A percentile compares a stretch with the other conserved stretches of the same genome.
These are phyloP conservation scores for Kodamaea kaohsiungensis DNA, from an alignment of 805 yeast species.

Conservation along the genomic window DNA sequence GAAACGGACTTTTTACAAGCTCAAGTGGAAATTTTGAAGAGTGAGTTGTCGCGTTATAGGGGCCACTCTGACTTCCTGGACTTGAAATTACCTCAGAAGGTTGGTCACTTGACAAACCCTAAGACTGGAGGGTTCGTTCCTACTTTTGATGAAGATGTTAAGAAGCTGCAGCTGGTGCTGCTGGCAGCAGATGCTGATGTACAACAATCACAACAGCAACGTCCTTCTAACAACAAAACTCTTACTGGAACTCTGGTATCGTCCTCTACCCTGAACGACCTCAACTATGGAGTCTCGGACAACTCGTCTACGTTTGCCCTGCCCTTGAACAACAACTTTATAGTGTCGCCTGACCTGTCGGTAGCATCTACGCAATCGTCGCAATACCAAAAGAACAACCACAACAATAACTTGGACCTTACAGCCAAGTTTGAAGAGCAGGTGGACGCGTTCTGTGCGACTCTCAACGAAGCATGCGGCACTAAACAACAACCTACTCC, in stretches of 20 bases:
- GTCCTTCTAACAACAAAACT: conserved; percentile 7
- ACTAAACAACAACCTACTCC: conserved; percentile 70
- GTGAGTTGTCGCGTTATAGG: conserved; percentile 66
- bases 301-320: conserved; percentile 35
- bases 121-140: conserved; percentile 20
- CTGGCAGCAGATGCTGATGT: no score
- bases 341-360: conserved; percentile 35
- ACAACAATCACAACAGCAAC: background rate
- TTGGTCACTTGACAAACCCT: conserved; percentile 29
- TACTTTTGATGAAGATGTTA: conserved; percentile 8
- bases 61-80: conserved; percentile 33
- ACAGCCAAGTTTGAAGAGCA: conserved; percentile 58
- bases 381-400: conserved; percentile 3
- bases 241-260: conserved; percentile 1
- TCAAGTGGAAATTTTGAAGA: conserved; percentile 73
- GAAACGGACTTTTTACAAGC: conserved; percentile 74
- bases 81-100: conserved; percentile 31
- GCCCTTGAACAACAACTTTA: conserved; percentile 38
- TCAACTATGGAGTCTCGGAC: conserved; percentile 10
- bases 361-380: conserved; percentile 12
- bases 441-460: conserved; percentile 72
- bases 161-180: no score
- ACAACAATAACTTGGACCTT: conserved; percentile 13
- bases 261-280: conserved; percentile 2
- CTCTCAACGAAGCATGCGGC: conserved; percentile 82